A percentile compares a stretch with the other conserved stretches of the same genome.
Conservation (phyloP, 1,139 yeast species). For the Blastobotrys petasosporus region DNA sequence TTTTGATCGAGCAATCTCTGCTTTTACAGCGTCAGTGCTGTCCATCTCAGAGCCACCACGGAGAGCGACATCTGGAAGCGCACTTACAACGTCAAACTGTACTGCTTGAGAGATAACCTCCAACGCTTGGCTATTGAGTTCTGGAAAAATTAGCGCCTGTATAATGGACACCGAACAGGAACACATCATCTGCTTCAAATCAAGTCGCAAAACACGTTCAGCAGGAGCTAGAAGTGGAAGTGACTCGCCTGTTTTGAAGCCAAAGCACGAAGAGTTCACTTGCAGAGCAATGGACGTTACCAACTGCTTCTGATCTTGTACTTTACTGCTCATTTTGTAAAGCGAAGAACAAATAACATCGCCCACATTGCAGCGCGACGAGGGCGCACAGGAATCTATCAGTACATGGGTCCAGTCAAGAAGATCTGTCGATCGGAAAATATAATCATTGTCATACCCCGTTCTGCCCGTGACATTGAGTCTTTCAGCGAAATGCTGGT, state of each 20-base stretch:
- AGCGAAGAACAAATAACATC: slow-evolving; percentile 6
- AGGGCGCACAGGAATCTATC: slow-evolving; percentile 1
- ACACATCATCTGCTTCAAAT: slow-evolving; percentile 9
- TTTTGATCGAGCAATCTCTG: slow-evolving; percentile 14
- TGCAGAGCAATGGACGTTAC: slow-evolving; percentile 1
- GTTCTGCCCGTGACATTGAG: background rate
- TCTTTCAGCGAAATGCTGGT: slow-evolving; percentile 1
- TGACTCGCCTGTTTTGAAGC: slow-evolving; percentile 4
- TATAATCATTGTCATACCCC: slow-evolving; percentile 9
- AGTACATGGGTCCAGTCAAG: slow-evolving; percentile 9
- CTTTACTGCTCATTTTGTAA: slow-evolving; percentile 1
- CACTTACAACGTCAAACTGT: slow-evolving; percentile 18
- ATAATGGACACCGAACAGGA: slow-evolving; percentile 4
- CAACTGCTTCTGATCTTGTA: background rate
- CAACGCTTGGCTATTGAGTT: slow-evolving; percentile 10
- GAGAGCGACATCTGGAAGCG: slow-evolving; percentile 17
- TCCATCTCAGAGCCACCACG: slow-evolving; percentile 5
- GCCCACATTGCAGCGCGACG: slow-evolving; percentile 3
- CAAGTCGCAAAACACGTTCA: slow-evolving; percentile 10
- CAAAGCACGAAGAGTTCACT: slow-evolving; percentile 3
- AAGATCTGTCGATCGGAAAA: slow-evolving; percentile 1
- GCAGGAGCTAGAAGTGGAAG: slow-evolving; percentile 9
- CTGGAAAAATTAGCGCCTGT: slow-evolving; percentile 4
- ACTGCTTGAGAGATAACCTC: slow-evolving; percentile 11
- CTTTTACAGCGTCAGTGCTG: slow-evolving; percentile 12